Percentiles rank a stretch among this genome's conserved stretches.
phyloP scores from a whole-genome alignment of 192 early-diverging fungal genomes.

The Hyaloraphidium curvatum region DNA sequence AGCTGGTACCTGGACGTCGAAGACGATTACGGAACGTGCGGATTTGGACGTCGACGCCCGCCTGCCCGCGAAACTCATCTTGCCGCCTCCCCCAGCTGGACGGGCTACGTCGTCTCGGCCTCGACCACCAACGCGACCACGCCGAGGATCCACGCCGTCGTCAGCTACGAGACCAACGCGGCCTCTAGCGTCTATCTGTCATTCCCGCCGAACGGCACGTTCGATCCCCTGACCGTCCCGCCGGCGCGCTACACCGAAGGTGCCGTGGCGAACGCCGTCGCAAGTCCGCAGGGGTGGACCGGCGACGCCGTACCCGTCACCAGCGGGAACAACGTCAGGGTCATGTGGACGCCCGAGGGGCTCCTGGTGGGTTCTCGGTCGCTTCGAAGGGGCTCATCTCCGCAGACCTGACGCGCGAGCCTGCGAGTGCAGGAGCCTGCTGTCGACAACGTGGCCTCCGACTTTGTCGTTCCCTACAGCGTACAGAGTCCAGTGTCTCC shows the following conservation, averaged over 20 bases:
- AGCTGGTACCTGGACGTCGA: not conserved
- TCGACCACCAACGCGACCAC: not conserved
- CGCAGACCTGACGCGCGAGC: too few relatives aligned
- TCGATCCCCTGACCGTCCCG: constrained; percentile 3
- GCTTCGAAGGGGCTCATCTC: not conserved
- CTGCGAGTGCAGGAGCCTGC: not conserved
- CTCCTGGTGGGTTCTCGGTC: not conserved
- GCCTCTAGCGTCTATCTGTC: not conserved
- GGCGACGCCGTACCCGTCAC: not conserved
- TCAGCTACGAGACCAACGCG: not conserved
- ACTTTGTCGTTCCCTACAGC: not conserved
- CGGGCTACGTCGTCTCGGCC: not conserved
- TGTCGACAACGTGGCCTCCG: not conserved
- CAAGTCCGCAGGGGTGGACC: not conserved
- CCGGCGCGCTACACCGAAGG: not conserved
- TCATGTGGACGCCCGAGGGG: not conserved
- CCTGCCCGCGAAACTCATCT: too few relatives aligned
- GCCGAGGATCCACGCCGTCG: not conserved
- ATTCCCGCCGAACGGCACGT: constrained; percentile 1
- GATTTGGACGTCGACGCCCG: too few relatives aligned
- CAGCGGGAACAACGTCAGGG: not conserved
- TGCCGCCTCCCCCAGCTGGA: too few relatives aligned
- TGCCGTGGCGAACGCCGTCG: not conserved
- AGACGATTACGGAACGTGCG: not conserved
- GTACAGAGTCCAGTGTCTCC: not conserved